Conservation (phyloP, 2,329 filamentous ascomycete species). For the Cytospora paraplurivora region DNA sequence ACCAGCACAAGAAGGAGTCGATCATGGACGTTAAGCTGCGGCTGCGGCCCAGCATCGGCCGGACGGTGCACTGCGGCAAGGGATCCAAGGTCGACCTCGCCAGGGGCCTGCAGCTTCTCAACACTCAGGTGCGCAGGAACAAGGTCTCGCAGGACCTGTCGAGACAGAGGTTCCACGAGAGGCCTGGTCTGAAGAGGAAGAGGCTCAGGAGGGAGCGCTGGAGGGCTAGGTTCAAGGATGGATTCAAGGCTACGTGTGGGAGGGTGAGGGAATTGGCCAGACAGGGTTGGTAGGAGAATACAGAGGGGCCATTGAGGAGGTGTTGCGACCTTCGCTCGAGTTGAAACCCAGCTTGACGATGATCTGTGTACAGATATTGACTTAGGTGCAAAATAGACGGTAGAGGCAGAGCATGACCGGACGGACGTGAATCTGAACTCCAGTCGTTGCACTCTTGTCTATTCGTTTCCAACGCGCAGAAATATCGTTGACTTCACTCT, state of each 20-base stretch:
- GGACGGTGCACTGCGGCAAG: conserved; percentile 45
- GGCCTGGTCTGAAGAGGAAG: conserved; percentile 77
- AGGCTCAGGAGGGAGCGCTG: conserved; percentile 69
- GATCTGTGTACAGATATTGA: not conserved
- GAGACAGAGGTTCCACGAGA: conserved; percentile 72
- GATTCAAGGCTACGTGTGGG: conserved; percentile 65
- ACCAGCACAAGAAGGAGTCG: conserved; percentile 25
- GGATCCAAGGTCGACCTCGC: conserved; percentile 45
- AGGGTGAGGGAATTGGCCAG: conserved; percentile 70
- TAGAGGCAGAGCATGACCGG: not conserved
- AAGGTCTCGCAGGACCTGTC: conserved; percentile 56
- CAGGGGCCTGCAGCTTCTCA: conserved; percentile 48
- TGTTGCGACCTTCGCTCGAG: not conserved
- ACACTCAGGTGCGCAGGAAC: conserved; percentile 51
- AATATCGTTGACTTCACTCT: too few species aligned
- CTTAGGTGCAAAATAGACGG: not conserved
- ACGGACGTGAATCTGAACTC: not conserved
- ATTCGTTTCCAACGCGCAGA: too few species aligned
- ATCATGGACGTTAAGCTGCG: conserved; percentile 37
- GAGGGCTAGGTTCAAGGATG: conserved; percentile 67
- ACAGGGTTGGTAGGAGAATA: conserved; percentile 70
- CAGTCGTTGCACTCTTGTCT: not conserved
- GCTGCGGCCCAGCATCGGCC: conserved; percentile 47
- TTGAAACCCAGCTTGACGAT: not conserved
- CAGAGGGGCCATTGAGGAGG: not conserved